Conservation (phyloP, 768 basidiomycete genomes). For the Mycena polygramma region DNA sequence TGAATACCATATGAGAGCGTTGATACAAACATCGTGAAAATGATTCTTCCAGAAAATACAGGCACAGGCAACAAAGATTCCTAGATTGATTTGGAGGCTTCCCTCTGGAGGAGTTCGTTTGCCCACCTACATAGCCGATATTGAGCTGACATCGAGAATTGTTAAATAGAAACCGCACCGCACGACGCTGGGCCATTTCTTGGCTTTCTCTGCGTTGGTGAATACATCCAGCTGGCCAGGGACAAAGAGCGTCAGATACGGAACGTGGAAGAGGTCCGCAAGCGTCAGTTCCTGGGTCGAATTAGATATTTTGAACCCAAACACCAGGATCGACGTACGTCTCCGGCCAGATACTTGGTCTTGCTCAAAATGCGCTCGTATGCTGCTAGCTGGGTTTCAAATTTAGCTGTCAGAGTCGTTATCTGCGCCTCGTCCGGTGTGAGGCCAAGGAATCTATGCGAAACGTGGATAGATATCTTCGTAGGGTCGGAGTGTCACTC, state of each 20-base stretch:
- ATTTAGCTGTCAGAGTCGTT: constrained; percentile 35
- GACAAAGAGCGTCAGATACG: constrained; percentile 12
- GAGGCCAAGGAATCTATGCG: constrained; percentile 29
- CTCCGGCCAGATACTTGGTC: constrained; percentile 58
- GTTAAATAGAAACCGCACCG: not conserved
- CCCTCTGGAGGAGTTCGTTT: constrained; percentile 14
- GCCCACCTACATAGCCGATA: constrained; percentile 8
- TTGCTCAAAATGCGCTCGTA: constrained; percentile 61
- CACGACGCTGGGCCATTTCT: constrained; percentile 25
- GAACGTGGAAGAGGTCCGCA: constrained; percentile 27
- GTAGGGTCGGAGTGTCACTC: not conserved
- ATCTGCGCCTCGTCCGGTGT: constrained; percentile 46
- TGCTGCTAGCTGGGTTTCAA: constrained; percentile 51
- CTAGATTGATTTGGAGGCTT: constrained; percentile 10
- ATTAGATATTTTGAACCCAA: too few species aligned
- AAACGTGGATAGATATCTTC: not conserved
- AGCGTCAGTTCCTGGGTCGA: constrained; percentile 23
- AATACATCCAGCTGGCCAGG: constrained; percentile 7
- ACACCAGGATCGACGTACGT: constrained; percentile 38
- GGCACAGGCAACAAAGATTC: not conserved
- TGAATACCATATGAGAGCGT: too few species aligned
- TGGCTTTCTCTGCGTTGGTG: constrained; percentile 8
- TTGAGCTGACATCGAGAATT: not conserved
- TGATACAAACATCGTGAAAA: not conserved
- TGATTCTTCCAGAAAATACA: not conserved